Percentiles rank a stretch among this genome's conserved stretches.
Evolutionary conservation across 345 rosid genomes (phyloP).

Genomic region (Dovyalis caffra): DNA sequence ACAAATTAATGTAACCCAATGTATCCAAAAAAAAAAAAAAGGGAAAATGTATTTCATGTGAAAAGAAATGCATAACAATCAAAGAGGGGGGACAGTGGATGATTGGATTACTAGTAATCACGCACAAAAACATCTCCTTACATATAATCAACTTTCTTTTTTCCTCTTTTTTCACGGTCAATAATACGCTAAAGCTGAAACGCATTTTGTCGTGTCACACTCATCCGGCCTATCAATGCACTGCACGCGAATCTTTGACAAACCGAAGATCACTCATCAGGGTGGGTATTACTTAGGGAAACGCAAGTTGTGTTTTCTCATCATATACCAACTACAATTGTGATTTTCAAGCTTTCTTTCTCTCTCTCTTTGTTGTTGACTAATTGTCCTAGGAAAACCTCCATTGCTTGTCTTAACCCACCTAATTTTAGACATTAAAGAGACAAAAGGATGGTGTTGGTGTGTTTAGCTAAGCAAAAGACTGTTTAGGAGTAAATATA

Average conservation of each 20-base stretch:
- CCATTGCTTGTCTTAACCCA: conserved; percentile 2
- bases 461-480: neutral
- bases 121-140: conserved; percentile 1
- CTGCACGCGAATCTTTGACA: conserved; percentile 56
- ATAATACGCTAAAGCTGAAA: conserved; percentile 27
- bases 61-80: neutral
- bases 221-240: conserved; percentile 40
- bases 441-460: neutral
- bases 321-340: conserved; percentile 36
- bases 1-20: too few relatives aligned
- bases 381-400: conserved; percentile 11
- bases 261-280: neutral
- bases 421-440: neutral
- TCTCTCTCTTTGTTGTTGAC: conserved; percentile 20
- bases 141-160: neutral
- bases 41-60: neutral
- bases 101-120: conserved; percentile 22
- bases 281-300: conserved; percentile 23
- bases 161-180: conserved; percentile 3
- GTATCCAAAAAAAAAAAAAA: too few relatives aligned
- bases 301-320: conserved; percentile 11
- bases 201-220: conserved; percentile 40
- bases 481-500: neutral
- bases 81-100: neutral
- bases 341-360: conserved; percentile 23